Base-by-base conservation (phyloP, 495 filamentous ascomycete species). In the Niebla homalea region DNA sequence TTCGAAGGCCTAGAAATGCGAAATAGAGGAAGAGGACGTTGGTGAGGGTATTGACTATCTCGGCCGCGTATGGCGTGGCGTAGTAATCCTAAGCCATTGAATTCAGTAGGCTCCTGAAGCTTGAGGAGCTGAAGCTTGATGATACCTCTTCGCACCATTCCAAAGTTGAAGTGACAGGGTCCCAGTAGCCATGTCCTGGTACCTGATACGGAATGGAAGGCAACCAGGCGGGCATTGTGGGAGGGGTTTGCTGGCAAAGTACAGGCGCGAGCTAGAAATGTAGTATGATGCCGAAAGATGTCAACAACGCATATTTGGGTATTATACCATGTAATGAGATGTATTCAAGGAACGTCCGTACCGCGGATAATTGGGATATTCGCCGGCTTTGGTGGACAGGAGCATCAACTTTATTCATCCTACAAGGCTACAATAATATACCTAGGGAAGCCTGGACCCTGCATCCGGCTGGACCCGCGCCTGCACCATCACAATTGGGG, bases 121-220 rank as follows among this genome's bases (percentile, higher is more conserved):
- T 36, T 20, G 26, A 46, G 23, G 10, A 14, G 37, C 14, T 20
- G 23, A 11, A 14, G 37, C 14, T 20, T 16, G 35, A 22, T 7
- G 26, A 39, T 39, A 87, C 85, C 77, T 94, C 88, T 76, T 94
- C 89, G 62, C 89, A 94, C 81, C 87, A 95, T 57, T 94, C 92
- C 50, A 95, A 60, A 0, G 89, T 95, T 18, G 87, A 89, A 0
- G 87, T 94, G 38, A 92, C 84, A 35, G 87, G 81, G 12, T 73
- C 77, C 89, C 89, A 95, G 63, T 80, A 85, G 25, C 89, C 89
- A 46, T 76, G 70, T 22, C 70, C 59, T 8, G 78, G 70, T 41
- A 84, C 79, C 10, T 25, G 18, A 63, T 94, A 95, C 20, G 81
- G 76, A 53, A 90, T 74, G 25, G 68, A 73, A 26, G 77, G 79